phyloP scores from a whole-genome alignment of 257 asterid species.

The Jacaranda copaia region DNA sequence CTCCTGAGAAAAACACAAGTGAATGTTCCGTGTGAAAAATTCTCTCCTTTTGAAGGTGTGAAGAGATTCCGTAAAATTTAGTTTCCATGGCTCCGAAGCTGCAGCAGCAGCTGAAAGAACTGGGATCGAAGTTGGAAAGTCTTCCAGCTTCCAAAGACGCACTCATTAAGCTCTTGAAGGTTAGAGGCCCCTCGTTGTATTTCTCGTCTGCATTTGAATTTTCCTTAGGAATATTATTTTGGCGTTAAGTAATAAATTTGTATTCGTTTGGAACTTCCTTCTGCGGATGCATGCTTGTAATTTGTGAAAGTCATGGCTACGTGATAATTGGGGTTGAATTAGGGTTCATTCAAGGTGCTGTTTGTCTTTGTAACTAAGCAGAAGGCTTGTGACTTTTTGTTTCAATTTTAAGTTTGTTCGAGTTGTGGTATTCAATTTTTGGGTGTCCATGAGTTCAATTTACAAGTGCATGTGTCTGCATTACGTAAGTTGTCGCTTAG shows the following conservation, averaged over 20 bases:
- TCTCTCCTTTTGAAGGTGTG: slow-evolving; percentile 27
- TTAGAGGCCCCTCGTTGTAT: slow-evolving; percentile 26
- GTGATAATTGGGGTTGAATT: slow-evolving; percentile 42
- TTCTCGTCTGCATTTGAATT: slow-evolving; percentile 26
- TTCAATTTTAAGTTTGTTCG: not conserved
- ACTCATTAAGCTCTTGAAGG: slow-evolving; percentile 83
- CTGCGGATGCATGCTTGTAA: slow-evolving; percentile 47
- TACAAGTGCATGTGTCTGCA: slow-evolving; percentile 33
- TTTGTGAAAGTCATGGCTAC: slow-evolving; percentile 32
- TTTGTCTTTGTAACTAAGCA: slow-evolving; percentile 19
- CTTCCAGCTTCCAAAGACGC: slow-evolving; percentile 80
- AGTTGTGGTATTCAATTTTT: slow-evolving; percentile 26
- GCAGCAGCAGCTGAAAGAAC: slow-evolving; percentile 76
- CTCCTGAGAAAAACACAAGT: slow-evolving; percentile 32
- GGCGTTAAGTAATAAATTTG: slow-evolving; percentile 10
- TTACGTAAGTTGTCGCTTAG: slow-evolving; percentile 28
- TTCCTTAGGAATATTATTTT: not conserved
- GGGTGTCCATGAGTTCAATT: slow-evolving; percentile 29
- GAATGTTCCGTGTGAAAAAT: slow-evolving; percentile 24
- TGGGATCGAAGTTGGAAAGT: slow-evolving; percentile 78
- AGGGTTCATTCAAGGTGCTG: slow-evolving; percentile 45
- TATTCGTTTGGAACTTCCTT: slow-evolving; percentile 29
- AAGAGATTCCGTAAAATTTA: slow-evolving; percentile 32
- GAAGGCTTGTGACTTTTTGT: slow-evolving; percentile 15
- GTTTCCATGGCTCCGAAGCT: slow-evolving; percentile 68